phyloP scores from a whole-genome alignment of 2,329 filamentous ascomycete species.

The Lecanicillium sp. region DNA sequence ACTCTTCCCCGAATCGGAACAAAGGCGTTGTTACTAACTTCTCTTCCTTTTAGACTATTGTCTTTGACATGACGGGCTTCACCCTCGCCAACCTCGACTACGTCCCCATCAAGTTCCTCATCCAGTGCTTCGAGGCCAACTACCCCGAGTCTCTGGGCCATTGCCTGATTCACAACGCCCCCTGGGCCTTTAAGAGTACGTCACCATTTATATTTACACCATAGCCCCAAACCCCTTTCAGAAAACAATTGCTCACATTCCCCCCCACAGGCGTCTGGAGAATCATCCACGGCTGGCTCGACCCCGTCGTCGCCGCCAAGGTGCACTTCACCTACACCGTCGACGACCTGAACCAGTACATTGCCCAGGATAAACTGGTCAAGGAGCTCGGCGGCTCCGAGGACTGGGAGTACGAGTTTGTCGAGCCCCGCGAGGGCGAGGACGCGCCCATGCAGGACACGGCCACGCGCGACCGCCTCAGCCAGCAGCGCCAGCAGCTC shows the following conservation, averaged over 20 bases:
- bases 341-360: slow-evolving; percentile 65
- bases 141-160: slow-evolving; percentile 81
- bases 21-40: background rate
- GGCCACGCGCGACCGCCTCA: slow-evolving; percentile 50
- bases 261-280: slow-evolving; percentile 63
- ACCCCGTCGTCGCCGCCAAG: slow-evolving; percentile 83
- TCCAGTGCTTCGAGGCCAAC: slow-evolving; percentile 92
- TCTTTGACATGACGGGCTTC: slow-evolving; percentile 83
- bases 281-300: slow-evolving; percentile 84
- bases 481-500: slow-evolving; percentile 53
- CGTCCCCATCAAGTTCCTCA: slow-evolving; percentile 88
- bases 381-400: slow-evolving; percentile 78
- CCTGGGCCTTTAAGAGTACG: slow-evolving; percentile 80
- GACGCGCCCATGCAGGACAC: slow-evolving; percentile 60
- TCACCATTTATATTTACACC: slow-evolving; percentile 11
- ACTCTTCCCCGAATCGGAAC: background rate
- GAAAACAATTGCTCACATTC: slow-evolving; percentile 9
- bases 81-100: slow-evolving; percentile 92
- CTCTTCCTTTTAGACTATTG: slow-evolving; percentile 4
- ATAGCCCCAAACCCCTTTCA: slow-evolving; percentile 1
- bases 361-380: slow-evolving; percentile 58
- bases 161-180: slow-evolving; percentile 82
- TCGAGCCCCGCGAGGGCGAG: slow-evolving; percentile 64
- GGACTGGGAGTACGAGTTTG: slow-evolving; percentile 69
- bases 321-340: slow-evolving; percentile 78